Base-by-base conservation (phyloP, 345 rosid species). In the Cardiospermum halicacabum region DNA sequence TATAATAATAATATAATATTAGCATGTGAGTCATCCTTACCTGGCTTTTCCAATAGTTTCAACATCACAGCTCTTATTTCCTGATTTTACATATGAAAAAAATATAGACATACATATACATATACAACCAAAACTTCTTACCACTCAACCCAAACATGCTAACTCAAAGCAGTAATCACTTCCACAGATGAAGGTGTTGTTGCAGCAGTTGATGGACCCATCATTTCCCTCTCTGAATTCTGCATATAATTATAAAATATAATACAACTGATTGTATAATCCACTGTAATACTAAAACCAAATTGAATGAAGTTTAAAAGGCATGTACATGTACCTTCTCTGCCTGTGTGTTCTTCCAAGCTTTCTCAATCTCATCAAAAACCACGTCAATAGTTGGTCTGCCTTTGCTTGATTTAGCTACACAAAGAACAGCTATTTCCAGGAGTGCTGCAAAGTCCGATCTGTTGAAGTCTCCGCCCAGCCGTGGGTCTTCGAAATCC, bases 401-500 rank as follows among this genome's bases (percentile, higher is more conserved):
- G 47, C 84, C 87, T 67, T 74, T 75, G 78, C 87, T 78, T 22
- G 80, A 78, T 73, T 69, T 71, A 6, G 85, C 76, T 22, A 77
- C 85, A 34, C 85, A 82, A 0, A 80, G 75, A 42, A 80, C 81
- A 2, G 87, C 87, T 51, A 82, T 64, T 11, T 80, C 68, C 54
- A 82, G 47, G 47, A 85, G 78, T 65, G 84, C 64, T 56, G 72
- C 75, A 13, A 82, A 85, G 56, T 85, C 90, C 5, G 22, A 69
- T 27, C 30, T 62, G 53, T 75, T 77, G 18, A 82, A 48, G 2
- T 75, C 60, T 24, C 84, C 86, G 1, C 60, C n/a, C 9, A 85
- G 74, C 30, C 77, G 61, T 0, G 79, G 80, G 49, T 85, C 89
- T 70, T 76, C 77, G 31, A 85, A 76, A 77, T 85, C 85, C 13